Base-by-base conservation (phyloP, 257 asterid genomes). In the Lycium ferocissimum region DNA sequence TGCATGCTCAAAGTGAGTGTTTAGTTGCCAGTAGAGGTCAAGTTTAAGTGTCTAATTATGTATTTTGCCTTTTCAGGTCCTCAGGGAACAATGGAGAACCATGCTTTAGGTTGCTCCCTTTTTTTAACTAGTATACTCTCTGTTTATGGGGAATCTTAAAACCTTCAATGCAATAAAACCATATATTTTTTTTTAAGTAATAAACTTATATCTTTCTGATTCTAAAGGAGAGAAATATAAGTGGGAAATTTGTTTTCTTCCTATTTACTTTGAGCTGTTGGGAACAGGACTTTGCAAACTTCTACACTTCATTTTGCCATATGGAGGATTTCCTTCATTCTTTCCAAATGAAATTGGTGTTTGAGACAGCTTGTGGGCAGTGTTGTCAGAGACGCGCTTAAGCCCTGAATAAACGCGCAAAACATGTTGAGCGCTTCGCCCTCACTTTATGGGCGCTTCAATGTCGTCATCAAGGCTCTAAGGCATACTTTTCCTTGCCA, bases 21-120 rank as follows among this genome's bases (percentile, higher is more conserved):
- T 26, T 26, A 26, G 33, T 26, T 26, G 33, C 33, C 33, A 26
- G 33, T 26, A 26, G 33, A 26, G 33, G 33, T 26, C 33, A 26
- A 26, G 33, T 26, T 26, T 26, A 26, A 26, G 33, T 26, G 33
- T 26, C 33, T 26, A 26, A 26, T 26, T 26, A 26, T 26, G 33
- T 26, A 26, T 26, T 26, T 0, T 26, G 33, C 33, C 33, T 26
- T 26, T 26, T 26, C 33, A 26, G 51, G 51, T 37, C 37, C 51
- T 69, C 51, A 14, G 76, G 76, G 76, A 69, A 38, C 76, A 69
- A 67, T 35, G 75, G 75, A 69, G 22, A 69, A 37, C 76, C 51
- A 7, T 69, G n/a, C 33, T 69, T 69, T 37, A 69, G 51, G 76
- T 37, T 37, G 22, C 75, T 67, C 49, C 75, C 12, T 37, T 67